Evolutionary conservation across 2,329 filamentous ascomycete species (phyloP), one percentile per base, ranked within the genome.

Genomic region (Talaromyces piceae): DNA sequence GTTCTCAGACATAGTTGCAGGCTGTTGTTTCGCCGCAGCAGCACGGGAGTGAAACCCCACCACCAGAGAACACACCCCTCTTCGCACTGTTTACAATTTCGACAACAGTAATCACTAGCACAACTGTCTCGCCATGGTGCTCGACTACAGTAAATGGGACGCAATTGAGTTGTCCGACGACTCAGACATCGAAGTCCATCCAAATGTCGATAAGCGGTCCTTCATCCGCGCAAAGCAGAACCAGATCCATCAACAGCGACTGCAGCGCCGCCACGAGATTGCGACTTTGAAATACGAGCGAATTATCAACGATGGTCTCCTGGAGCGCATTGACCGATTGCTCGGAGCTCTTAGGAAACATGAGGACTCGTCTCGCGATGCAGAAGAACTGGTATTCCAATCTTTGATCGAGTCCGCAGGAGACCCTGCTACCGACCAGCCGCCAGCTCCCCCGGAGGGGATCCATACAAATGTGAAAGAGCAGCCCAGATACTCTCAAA

Each of bases 201-300:
- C 93, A 54, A 98, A 98, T 67, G 93, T 98, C 67, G 93, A 98
- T 75, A 98, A 98, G 72, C 83, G 86, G 47, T 97, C 91, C 55
- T 98, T 98, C 72, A 98, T 98, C 69, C 88, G 91, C 58, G 94
- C 93, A 58, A 98, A 98, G 74, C 93, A 97, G 75, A 86, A 84
- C 61, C 91, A 98, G 73, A 98, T 98, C 62, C 93, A 98, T 70
- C 83, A 91, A 65, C 86, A 96, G 67, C 86, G 93, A 50, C 78
- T 84, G 59, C 86, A 94, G 63, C 86, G 93, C 52, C 88, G 87
- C 67, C 83, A 87, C 61, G 86, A 95, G 64, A 97, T 98, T 67
- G 84, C 87, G 62, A 93, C 89, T 5, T 79, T 93, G 60, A 91
- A 91, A 72, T 97, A 95, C 71, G 93, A 76, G 72, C 85, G 87